These are phyloP conservation scores for Cercis canadensis DNA, from an alignment of 306 rosid species.

Conservation along the genomic window DNA sequence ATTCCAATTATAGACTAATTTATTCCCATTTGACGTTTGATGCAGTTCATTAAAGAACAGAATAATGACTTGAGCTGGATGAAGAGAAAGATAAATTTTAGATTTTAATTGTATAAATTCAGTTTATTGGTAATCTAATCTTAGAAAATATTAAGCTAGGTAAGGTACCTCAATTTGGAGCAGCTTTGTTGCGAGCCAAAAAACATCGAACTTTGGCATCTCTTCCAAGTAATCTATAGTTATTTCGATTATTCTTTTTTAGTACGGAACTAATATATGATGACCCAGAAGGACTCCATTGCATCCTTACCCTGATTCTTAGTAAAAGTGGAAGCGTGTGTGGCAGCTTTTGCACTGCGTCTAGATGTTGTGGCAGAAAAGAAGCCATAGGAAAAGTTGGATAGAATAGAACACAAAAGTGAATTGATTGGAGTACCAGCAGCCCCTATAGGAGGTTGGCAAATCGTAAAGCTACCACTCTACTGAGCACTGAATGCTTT, in stretches of 20 bases:
- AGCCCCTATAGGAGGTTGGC: slow-evolving; percentile 45
- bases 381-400: slow-evolving; percentile 25
- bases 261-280: neutral
- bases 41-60: too few relatives aligned
- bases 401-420: slow-evolving; percentile 28
- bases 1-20: too few relatives aligned
- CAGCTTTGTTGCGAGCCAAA: neutral
- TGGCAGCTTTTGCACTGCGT: slow-evolving; percentile 42
- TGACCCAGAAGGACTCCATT: slow-evolving; percentile 11
- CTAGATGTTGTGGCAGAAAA: slow-evolving; percentile 39
- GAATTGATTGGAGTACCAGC: slow-evolving; percentile 27
- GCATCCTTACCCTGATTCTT: slow-evolving; percentile 10
- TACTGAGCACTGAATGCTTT: slow-evolving; percentile 40
- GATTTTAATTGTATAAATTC: too few relatives aligned
- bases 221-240: neutral
- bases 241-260: neutral
- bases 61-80: too few relatives aligned
- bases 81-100: too few relatives aligned
- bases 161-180: neutral
- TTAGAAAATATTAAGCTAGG: too few relatives aligned
- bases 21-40: too few relatives aligned
- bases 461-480: slow-evolving; percentile 66
- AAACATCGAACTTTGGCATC: neutral
- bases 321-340: slow-evolving; percentile 35
- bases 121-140: too few relatives aligned